Base-by-base conservation (phyloP, 2,329 filamentous ascomycete species). In the Endothia cerciana region DNA sequence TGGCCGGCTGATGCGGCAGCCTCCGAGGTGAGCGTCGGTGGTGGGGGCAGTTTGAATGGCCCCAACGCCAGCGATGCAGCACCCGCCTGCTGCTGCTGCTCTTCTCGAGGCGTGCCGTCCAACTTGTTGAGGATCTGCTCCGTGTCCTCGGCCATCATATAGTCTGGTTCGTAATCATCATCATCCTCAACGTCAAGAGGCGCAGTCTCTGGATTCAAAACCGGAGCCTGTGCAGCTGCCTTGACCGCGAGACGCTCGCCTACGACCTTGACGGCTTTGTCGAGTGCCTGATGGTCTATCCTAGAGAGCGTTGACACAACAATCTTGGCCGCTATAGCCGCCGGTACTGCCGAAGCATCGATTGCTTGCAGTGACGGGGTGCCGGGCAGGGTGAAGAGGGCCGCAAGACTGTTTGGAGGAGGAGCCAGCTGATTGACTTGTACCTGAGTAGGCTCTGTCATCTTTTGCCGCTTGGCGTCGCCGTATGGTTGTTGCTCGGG, bases 81-180 rank as follows among this genome's bases (percentile, higher is more conserved):
- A 33, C 82, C 80, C 3, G 81, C 76, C 33, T 83, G 76, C 4
- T 83, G 75, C 51, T 74, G 74, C 10, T 73, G 71, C 38, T 85
- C 83, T 56, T 85, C 83, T 4, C 87, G 80, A n/a, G 89, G 84
- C 5, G 89, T 83, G 68, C 87, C 87, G 73, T 94, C 91, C 17
- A 93, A 82, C 74, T 91, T 91, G 76, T 94, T 92, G 59, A 90
- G 78, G 40, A 92, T 89, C 73, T 94, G 91, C 72, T 93, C 91
- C 0, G 87, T 87, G 70, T 92, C 89, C 75, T 96, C 92, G 43
- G 88, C 87, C 10, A 90, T 85, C 66, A 90, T 88, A 71, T 93
- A 93, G 73, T 96, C 91, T 0, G 94, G 94, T 73, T 97, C 94
- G 73, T 97, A 97, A 72, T 97, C 77, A 70, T 97, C 93, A 25